Evolutionary conservation across 2,329 filamentous ascomycete species (phyloP), one percentile per base, ranked within the genome.

Genomic region (Penicillium sp.): DNA sequence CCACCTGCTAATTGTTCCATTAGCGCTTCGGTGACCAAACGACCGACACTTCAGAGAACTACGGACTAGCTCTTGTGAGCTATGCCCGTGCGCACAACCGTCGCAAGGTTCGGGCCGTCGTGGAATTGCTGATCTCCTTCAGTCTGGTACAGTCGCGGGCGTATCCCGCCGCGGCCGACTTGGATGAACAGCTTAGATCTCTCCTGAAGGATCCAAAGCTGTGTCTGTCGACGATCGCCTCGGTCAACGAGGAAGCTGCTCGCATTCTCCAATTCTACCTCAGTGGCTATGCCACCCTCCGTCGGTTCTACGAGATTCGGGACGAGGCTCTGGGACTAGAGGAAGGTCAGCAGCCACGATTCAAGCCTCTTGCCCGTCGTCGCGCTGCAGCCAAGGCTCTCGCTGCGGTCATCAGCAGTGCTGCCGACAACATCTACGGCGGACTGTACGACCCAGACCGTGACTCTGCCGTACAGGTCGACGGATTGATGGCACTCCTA

Each of bases 251-350:
- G 29, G 85, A 90, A 63, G 90, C 89, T 6, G 91, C 90, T 7
- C 80, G 87, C 57, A 79, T 95, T 9, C 76, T 97, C 3, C 88
- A 90, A 40, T 86, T 85, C 52, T 85, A 90, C 70, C 82, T 96
- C 8, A 93, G 88, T 65, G 91, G 91, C 24, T 97, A 97, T 62
- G 91, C 90, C 24, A 95, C 90, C 0, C 76, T 97, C 18, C 86
- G 91, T 33, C 85, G 84, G 57, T 96, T 91, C 73, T 97, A 95
- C 68, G 85, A 90, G 53, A 78, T 90, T n/a, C 82, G 91, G 42
- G 91, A 97, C 62, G 79, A 82, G 59, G 75, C 77, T n/a, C 54
- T 76, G 4, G 53, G 67, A 4, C 52, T 69, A 8, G 51, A 61
- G 39, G 63, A 69, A 25, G 68, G 65, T 27, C 58, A 67, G 46